phyloP scores from a whole-genome alignment of 164 flowering plant genomes.

The Chimonanthus praecox region DNA sequence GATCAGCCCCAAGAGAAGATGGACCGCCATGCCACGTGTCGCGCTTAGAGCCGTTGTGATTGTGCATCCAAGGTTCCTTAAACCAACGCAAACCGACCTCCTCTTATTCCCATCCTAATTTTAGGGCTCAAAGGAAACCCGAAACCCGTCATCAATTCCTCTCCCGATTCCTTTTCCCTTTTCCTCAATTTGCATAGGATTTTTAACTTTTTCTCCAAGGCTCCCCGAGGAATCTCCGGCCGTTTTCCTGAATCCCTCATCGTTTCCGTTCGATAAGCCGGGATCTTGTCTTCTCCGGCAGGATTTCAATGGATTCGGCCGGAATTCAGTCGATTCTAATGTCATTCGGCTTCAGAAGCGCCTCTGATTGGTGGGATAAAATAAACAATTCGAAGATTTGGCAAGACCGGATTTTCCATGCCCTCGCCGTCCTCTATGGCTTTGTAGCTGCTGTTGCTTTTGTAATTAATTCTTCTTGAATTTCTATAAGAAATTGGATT shows the following conservation, averaged over 20 bases:
- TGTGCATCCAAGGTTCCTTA: no score
- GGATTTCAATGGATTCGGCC: slow-evolving; percentile 14
- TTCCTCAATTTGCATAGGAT: not conserved
- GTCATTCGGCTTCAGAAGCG: slow-evolving; percentile 30
- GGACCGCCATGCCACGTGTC: no score
- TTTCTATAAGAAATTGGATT: not conserved
- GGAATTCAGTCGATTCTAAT: slow-evolving; percentile 21
- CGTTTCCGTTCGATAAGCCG: not conserved
- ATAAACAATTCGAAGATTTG: slow-evolving; percentile 55
- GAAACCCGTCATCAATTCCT: not conserved
- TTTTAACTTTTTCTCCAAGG: not conserved
- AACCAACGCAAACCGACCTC: not conserved
- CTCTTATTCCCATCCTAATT: not conserved
- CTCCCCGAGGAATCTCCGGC: slow-evolving; percentile 3
- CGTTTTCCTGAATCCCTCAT: not conserved
- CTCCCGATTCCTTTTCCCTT: not conserved
- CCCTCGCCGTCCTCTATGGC: slow-evolving; percentile 68
- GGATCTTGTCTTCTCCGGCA: slow-evolving; percentile 11
- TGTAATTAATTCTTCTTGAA: slow-evolving; percentile 19
- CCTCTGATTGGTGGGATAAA: slow-evolving; percentile 73
- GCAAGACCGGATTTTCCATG: slow-evolving; percentile 77
- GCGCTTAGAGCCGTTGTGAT: no score
- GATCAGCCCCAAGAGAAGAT: no score
- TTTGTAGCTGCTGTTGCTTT: slow-evolving; percentile 67
- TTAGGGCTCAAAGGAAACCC: not conserved